phyloP scores from a whole-genome alignment of 352 stramenopile species.

The Pythium folliculosum region DNA sequence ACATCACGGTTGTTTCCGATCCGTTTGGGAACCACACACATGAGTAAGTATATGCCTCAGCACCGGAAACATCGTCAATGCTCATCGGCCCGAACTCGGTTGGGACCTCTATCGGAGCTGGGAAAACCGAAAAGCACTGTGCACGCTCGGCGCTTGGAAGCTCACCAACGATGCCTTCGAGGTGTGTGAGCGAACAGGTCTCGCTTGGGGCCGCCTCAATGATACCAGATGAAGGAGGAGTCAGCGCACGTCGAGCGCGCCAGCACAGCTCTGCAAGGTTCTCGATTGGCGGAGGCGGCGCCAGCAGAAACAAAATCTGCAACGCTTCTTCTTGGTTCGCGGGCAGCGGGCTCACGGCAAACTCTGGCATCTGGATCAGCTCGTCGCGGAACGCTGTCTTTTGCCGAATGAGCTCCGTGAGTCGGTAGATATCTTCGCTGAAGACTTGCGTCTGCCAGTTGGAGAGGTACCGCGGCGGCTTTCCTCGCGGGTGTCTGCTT shows the following conservation, averaged over 20 bases:
- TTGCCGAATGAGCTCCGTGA: constrained; percentile 21
- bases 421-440: constrained; percentile 16
- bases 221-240: constrained; percentile 2
- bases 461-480: constrained; percentile 2
- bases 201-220: not conserved
- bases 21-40: constrained; percentile 47
- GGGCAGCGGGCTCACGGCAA: constrained; percentile 42
- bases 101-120: constrained; percentile 19
- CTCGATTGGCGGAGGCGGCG: constrained; percentile 40
- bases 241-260: constrained; percentile 37
- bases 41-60: constrained; percentile 13
- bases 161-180: not conserved
- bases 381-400: constrained; percentile 10
- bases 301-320: constrained; percentile 46
- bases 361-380: constrained; percentile 29
- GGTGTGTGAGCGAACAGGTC: constrained; percentile 1
- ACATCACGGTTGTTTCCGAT: constrained; percentile 26
- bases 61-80: constrained; percentile 24
- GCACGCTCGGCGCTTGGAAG: not conserved
- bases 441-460: constrained; percentile 10
- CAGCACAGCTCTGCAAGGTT: constrained; percentile 43
- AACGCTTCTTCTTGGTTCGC: constrained; percentile 26
- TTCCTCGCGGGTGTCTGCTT: not conserved
- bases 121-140: constrained; percentile 20
- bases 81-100: constrained; percentile 25